Base-by-base conservation (phyloP, 2,329 filamentous ascomycete species). In the Canariomyces notabilis region DNA sequence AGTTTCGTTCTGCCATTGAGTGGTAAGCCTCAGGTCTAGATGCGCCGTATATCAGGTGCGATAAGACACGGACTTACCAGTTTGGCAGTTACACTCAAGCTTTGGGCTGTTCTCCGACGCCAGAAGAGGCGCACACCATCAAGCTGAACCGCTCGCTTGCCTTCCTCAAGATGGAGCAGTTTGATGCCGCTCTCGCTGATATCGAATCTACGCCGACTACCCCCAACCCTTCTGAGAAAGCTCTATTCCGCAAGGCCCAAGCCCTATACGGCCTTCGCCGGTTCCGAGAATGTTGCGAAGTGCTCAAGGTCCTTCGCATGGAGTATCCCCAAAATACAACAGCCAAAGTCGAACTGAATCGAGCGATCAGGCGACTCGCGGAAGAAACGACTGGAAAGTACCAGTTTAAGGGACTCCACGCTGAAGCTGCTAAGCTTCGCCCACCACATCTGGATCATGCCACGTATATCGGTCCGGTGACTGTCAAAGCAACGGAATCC, bases 381-480 rank as follows among this genome's bases (percentile, higher is more conserved):
- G 73, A 78, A 51, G 56, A 70, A 37, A 40, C 63, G 12, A 62
- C 46, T 0, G 73, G 73, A 1, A 48, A 48, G 0, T 76, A 74
- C 42, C 34, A 55, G 3, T 76, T 68, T 53, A 51, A 14, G 6
- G 46, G 36, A 1, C 68, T 68, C 65, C 64, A 66, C 34, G 33
- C 16, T 35, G 47, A 52, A 58, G 34, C 61, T 22, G 64, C 67
- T 1, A 47, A 55, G n/a, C 44, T 46, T n/a, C 58, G 53, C 0
- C 66, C 69, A 3, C 70, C 73, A 0, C 45, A 66, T 5, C 54
- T 78, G 2, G 74, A 79, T 51, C 70, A 65, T 45, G 73, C 71
- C 0, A 75, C 68, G 2, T 79, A 35, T 57, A 6, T 69, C 71
- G 1, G 56, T 59, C 1, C 67, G 60, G 7, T 52, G 5, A 16